A percentile compares a stretch with the other conserved stretches of the same genome.
phyloP scores from a whole-genome alignment of 257 asterid species.

The Cynanchum wilfordii region DNA sequence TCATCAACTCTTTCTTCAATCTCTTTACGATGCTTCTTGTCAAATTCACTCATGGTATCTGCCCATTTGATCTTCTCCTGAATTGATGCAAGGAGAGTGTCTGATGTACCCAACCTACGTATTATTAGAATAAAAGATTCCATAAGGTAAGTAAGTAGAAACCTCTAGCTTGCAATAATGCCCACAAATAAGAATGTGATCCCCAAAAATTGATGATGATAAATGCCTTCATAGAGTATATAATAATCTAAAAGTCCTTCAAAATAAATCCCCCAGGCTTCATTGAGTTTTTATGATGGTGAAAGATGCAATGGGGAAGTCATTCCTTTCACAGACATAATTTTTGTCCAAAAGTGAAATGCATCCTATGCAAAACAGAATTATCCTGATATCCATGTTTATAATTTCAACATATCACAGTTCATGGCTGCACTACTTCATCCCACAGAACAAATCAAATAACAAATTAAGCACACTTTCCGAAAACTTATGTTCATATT shows the following conservation, averaged over 20 bases:
- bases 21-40: slow-evolving; percentile 77
- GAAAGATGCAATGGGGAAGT: not conserved
- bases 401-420: no score
- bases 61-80: slow-evolving; percentile 99
- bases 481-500: not conserved
- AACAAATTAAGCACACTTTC: not conserved
- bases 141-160: slow-evolving; percentile 9
- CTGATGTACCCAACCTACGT: slow-evolving; percentile 78
- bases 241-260: not conserved
- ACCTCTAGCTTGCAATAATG: not conserved
- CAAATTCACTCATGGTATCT: slow-evolving; percentile 69
- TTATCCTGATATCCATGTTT: no score
- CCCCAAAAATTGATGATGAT: not conserved
- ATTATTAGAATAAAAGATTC: slow-evolving; percentile 14
- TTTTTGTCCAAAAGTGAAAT: not conserved
- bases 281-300: not conserved
- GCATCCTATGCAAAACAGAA: not conserved
- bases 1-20: slow-evolving; percentile 77
- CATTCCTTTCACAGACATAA: not conserved
- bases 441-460: no score
- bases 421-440: no score
- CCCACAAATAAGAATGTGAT: not conserved
- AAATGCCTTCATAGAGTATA: not conserved
- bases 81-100: slow-evolving; percentile 73
- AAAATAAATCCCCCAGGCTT: not conserved